Evolutionary conservation across 2,329 filamentous ascomycete genomes (phyloP), one percentile per base, ranked within the genome.

Genomic region (Aulographum hederae): DNA sequence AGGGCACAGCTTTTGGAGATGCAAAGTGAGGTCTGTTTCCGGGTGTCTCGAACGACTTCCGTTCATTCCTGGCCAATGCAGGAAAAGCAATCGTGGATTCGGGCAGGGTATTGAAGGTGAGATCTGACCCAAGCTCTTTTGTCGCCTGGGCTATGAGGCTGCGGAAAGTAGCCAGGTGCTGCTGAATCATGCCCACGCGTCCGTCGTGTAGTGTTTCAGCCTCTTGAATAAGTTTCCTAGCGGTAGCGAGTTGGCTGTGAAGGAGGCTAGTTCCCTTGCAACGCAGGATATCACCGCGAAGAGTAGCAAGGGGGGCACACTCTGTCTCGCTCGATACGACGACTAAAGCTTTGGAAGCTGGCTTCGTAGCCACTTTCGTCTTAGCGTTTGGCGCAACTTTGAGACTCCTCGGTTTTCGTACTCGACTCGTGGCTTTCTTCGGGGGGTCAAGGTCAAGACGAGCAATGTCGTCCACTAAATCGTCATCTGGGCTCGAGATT

Each of bases 61-160:
- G 37, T 3, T 51, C 46, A 3, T 43, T 43, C 15, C 39, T 34
- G 14, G 43, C 44, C 15, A 86, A 61, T 0, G 80, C 73, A 2
- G 85, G 82, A 37, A 86, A 77, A 0, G 84, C 91, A 17, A 94
- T 73, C 0, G 84, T 93, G 1, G 89, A 94, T 44, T 98, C 89
- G 28, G 86, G 80, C 12, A 95, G 67, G 6, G 86, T 78, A 13
- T 81, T 91, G 50, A 86, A 91, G 3, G 89, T 77, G 3, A 85
- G 75, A 51, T 93, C 80, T 4, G 68, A 66, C 10, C 73, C 67
- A 60, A 93, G 79, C 44, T 76, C 66, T 29, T 76, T 69, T 43
- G 78, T 62, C 38, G 74, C 78, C 48, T 77, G 67, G 12, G 70
- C 64, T 37, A 82, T 60, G 27, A 78, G 65, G 28, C 76, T 70